phyloP scores from a whole-genome alignment of 2,329 filamentous ascomycete species.

The Pseudogymnoascus sp. region DNA sequence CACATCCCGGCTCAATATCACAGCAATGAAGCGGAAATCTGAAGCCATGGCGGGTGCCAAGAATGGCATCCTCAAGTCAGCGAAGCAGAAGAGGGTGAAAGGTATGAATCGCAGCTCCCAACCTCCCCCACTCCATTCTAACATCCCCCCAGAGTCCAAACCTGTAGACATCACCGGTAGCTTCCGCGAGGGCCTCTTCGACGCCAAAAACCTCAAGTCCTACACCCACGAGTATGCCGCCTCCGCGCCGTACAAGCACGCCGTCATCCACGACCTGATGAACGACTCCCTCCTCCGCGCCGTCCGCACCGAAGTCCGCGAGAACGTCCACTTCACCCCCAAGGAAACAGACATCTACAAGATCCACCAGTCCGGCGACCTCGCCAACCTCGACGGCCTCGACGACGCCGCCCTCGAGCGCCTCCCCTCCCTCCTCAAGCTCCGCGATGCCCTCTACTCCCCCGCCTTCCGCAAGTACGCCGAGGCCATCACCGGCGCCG shows the following conservation, averaged over 20 bases:
- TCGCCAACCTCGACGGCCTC: conserved; percentile 92
- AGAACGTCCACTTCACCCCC: conserved; percentile 89
- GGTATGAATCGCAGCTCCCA: background rate
- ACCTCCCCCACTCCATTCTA: background rate
- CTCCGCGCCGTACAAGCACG: conserved; percentile 77
- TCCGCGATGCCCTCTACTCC: conserved; percentile 95
- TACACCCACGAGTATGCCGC: conserved; percentile 56
- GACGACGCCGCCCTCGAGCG: conserved; percentile 78
- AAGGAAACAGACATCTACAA: conserved; percentile 99
- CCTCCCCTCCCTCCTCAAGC: conserved; percentile 77
- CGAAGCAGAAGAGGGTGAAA: conserved; percentile 1
- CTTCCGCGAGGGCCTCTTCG: conserved; percentile 61
- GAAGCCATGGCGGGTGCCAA: background rate
- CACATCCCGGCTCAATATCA: background rate
- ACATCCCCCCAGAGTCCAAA: background rate
- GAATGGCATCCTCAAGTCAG: conserved; percentile 4
- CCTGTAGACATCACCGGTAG: conserved; percentile 43
- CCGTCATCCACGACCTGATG: conserved; percentile 76
- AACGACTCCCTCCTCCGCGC: conserved; percentile 72
- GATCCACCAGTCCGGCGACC: conserved; percentile 95
- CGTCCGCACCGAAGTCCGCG: conserved; percentile 81
- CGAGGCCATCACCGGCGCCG: conserved; percentile 75
- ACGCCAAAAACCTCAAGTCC: conserved; percentile 44
- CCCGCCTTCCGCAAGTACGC: conserved; percentile 82
- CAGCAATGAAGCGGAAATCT: conserved; percentile 5